Evolutionary conservation across 2,329 filamentous ascomycete species (phyloP).

Genomic region (Aureobasidium pullulans): DNA sequence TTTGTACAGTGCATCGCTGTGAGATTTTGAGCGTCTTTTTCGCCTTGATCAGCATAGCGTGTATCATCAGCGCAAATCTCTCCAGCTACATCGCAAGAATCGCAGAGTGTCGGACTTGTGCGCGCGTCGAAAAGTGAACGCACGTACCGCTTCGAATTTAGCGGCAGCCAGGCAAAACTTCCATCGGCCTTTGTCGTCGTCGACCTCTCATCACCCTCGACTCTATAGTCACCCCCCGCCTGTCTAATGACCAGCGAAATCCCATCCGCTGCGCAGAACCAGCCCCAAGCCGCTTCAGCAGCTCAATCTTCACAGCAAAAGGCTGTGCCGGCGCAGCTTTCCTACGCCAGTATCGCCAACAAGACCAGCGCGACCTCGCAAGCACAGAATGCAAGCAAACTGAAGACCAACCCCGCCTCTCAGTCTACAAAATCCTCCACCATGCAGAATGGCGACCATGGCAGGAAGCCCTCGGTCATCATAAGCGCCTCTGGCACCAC

Average conservation of each 20-base stretch:
- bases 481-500: constrained; percentile 78
- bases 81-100: not conserved
- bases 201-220: constrained; percentile 14
- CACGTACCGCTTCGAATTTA: not conserved
- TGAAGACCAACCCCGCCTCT: constrained; percentile 54
- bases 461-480: constrained; percentile 81
- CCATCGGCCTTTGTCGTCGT: constrained; percentile 17
- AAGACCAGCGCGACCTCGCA: constrained; percentile 39
- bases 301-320: constrained; percentile 45
- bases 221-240: constrained; percentile 5
- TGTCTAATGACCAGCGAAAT: constrained; percentile 57
- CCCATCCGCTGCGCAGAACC: constrained; percentile 41
- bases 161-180: constrained; percentile 13
- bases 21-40: not conserved
- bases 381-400: constrained; percentile 60
- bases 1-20: not conserved
- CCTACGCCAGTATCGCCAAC: constrained; percentile 57
- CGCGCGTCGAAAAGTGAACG: not conserved
- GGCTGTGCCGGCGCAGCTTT: constrained; percentile 49
- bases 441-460: constrained; percentile 53
- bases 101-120: too few relatives aligned
- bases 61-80: not conserved
- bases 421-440: constrained; percentile 57
- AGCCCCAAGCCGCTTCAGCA: constrained; percentile 43
- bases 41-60: not conserved